phyloP scores from a whole-genome alignment of 2,329 filamentous ascomycete species.

The Penicillium sp. region DNA sequence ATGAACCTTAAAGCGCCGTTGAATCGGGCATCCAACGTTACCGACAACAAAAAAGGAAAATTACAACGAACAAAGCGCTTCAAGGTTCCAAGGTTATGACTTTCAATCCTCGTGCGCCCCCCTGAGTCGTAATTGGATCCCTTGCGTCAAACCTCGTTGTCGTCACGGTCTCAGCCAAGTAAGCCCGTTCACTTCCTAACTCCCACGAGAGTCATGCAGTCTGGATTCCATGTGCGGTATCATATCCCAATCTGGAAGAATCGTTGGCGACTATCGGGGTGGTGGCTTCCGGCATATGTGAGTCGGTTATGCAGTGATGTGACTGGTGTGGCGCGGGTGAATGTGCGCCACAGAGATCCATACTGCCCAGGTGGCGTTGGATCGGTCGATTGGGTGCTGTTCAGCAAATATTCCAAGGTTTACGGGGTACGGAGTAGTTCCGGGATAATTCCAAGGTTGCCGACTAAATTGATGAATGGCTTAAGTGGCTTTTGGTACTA shows the following conservation, averaged over 20 bases:
- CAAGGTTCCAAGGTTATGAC: background rate
- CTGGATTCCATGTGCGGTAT: slow-evolving; percentile 3
- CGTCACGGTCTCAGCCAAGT: slow-evolving; percentile 1
- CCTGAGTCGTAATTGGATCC: background rate
- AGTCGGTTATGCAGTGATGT: slow-evolving; percentile 3
- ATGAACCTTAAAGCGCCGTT: background rate
- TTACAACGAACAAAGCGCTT: background rate
- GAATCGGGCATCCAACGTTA: background rate
- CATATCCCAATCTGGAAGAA: background rate
- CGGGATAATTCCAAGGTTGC: background rate
- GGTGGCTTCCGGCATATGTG: background rate
- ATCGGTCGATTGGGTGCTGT: slow-evolving; percentile 10
- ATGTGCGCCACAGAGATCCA: background rate
- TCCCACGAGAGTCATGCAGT: slow-evolving; percentile 1
- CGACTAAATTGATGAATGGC: background rate
- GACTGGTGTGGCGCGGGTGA: slow-evolving; percentile 10
- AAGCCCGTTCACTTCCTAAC: slow-evolving; percentile 10
- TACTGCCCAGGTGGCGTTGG: slow-evolving; percentile 9
- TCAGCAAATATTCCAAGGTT: background rate
- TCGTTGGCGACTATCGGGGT: background rate
- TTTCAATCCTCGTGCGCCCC: background rate
- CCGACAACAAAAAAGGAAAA: background rate
- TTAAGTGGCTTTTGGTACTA: background rate
- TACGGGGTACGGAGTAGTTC: background rate
- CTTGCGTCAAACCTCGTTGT: slow-evolving; percentile 1